Base-by-base conservation (phyloP, 2,329 filamentous ascomycete species). In the Apiospora rasikravindrae region DNA sequence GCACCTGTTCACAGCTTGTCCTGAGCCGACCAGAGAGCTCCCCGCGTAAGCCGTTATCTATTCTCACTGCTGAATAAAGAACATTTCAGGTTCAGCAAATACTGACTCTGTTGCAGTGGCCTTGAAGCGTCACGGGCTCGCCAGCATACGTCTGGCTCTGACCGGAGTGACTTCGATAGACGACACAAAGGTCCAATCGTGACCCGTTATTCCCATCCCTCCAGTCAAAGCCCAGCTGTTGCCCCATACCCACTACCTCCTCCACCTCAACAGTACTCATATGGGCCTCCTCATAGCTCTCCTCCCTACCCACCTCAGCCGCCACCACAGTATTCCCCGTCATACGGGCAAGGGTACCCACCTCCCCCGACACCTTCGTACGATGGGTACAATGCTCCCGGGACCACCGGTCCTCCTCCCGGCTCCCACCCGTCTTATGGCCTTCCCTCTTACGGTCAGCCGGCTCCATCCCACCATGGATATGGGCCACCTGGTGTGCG, bases 251-350 rank as follows among this genome's bases (percentile, higher is more conserved):
- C 74, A 14, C 53, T 49, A 37, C 53, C 47, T 11, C 40, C 96
- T 68, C 29, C 24, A 24, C 68, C 68, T 5, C 66, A 26, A 8
- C 66, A 45, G 24, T 68, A 45, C 13, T 29, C 44, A 2, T 47
- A 44, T 40, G 40, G 40, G n/a, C 66, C 40, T 33, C 11, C 40
- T 19, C 44, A 68, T 47, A 19, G 14, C 44, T 45, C 66, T 33
- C 57, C 26, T 22, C 29, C 57, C 57, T 40, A 66, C 11, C 57
- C 57, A 66, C 57, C 49, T 51, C 49, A 51, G 49, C 49, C 49
- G 33, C 49, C 26, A n/a, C 47, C 70, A 40, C 61, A 64, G 22
- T 72, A 70, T 73, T 92, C 92, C 61, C 92, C 64, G 16, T 53
- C 42, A 8, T 66, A 45, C 37, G 53, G n/a, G 8, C 69, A 66